Evolutionary conservation across 805 yeast species (phyloP).

Genomic region (Debaryomyces maramus): DNA sequence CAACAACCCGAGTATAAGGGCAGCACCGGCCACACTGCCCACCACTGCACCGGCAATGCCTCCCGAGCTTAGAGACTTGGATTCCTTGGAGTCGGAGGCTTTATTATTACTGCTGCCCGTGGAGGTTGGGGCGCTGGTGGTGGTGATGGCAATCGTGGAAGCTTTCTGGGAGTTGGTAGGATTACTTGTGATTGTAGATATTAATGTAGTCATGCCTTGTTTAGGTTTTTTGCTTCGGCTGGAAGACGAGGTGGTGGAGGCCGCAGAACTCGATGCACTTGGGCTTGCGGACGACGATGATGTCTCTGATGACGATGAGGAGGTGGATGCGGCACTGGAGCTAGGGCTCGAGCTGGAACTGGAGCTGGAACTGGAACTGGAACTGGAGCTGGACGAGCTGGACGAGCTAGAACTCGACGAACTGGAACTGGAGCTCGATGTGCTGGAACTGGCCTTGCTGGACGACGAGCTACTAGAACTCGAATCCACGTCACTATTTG

Average conservation of each 20-base stretch:
- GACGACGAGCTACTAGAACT: slow-evolving; percentile 13
- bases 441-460: slow-evolving; percentile 8
- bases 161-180: slow-evolving; percentile 5
- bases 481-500: slow-evolving; percentile 21
- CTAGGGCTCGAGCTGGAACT: background rate
- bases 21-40: slow-evolving; percentile 42
- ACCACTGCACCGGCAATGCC: slow-evolving; percentile 45
- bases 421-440: slow-evolving; percentile 4
- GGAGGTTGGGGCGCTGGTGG: slow-evolving; percentile 11
- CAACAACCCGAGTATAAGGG: slow-evolving; percentile 34
- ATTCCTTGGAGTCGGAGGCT: slow-evolving; percentile 13
- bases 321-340: slow-evolving; percentile 5
- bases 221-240: slow-evolving; percentile 1
- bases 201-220: background rate
- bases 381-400: background rate
- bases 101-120: slow-evolving; percentile 11
- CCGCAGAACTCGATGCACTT: slow-evolving; percentile 12
- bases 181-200: slow-evolving; percentile 5
- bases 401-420: background rate
- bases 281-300: slow-evolving; percentile 11
- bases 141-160: slow-evolving; percentile 7
- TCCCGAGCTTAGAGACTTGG: slow-evolving; percentile 32
- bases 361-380: background rate
- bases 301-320: slow-evolving; percentile 12
- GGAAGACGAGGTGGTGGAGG: slow-evolving; percentile 14